These are phyloP conservation scores for Aspergillus indologenus DNA, from an alignment of 495 filamentous ascomycete species.

Conservation along the genomic window DNA sequence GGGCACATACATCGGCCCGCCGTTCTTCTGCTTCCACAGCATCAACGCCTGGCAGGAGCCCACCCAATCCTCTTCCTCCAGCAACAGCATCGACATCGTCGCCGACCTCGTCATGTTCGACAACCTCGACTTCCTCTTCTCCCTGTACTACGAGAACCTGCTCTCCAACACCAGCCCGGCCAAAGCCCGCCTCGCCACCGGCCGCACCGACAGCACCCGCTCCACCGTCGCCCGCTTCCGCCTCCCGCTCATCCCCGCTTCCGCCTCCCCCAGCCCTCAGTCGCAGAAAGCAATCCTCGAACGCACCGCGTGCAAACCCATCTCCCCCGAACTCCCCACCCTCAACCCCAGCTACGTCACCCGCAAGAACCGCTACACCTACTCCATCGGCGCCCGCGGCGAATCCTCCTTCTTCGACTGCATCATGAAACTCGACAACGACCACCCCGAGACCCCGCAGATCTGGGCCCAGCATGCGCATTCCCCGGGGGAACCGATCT, in stretches of 20 bases:
- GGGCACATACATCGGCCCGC: conserved; percentile 53
- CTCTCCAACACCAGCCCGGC: conserved; percentile 38
- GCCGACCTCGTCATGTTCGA: conserved; percentile 57
- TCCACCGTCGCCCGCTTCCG: conserved; percentile 48
- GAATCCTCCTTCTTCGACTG: conserved; percentile 62
- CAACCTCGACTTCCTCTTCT: conserved; percentile 49
- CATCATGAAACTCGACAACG: conserved; percentile 65
- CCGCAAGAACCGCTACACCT: conserved; percentile 60
- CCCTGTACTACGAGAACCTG: conserved; percentile 58
- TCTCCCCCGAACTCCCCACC: conserved; percentile 60
- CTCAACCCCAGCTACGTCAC: conserved; percentile 60
- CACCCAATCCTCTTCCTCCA: conserved; percentile 12
- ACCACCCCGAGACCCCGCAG: conserved; percentile 38
- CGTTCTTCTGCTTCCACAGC: conserved; percentile 74
- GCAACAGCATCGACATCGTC: conserved; percentile 49
- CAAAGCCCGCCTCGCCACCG: conserved; percentile 26
- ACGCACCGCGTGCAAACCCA: conserved; percentile 29
- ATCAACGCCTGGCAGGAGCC: conserved; percentile 70
- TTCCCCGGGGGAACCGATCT: conserved; percentile 72
- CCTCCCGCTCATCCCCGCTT: conserved; percentile 34
- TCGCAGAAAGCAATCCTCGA: conserved; percentile 28
- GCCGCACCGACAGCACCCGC: conserved; percentile 27
- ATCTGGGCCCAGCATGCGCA: conserved; percentile 62
- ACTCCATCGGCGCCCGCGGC: conserved; percentile 55
- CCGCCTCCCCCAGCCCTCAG: conserved; percentile 9